Evolutionary conservation across 2,329 filamentous ascomycete genomes (phyloP).

Genomic region (Harringtonia aguacate): DNA sequence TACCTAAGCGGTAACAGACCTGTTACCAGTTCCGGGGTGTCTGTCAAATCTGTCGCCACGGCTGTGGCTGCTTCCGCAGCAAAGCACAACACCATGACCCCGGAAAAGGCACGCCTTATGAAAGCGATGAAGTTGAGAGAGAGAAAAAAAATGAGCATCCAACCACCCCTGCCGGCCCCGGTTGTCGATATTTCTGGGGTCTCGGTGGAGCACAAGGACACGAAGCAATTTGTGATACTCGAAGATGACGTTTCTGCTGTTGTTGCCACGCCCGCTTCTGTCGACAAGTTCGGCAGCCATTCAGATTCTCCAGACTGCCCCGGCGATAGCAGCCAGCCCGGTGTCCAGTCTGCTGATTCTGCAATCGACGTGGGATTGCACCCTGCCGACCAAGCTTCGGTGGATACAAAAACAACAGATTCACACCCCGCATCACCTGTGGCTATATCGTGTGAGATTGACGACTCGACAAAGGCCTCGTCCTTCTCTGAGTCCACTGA

Average conservation of each 20-base stretch:
- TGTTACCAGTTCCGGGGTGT: slow-evolving; percentile 33
- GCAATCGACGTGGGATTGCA: slow-evolving; percentile 41
- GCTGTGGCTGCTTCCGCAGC: slow-evolving; percentile 26
- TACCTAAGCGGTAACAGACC: slow-evolving; percentile 26
- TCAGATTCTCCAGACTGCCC: too few species aligned
- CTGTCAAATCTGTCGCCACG: slow-evolving; percentile 27
- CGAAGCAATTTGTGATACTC: too few species aligned
- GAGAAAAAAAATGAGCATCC: slow-evolving; percentile 42
- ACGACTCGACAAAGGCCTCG: slow-evolving; percentile 51
- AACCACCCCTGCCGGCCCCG: slow-evolving; percentile 16
- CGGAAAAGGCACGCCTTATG: slow-evolving; percentile 86
- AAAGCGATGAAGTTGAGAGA: slow-evolving; percentile 85
- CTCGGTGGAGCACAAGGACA: too few species aligned
- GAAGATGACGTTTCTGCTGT: too few species aligned
- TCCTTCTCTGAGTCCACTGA: slow-evolving; percentile 54
- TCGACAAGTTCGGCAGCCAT: too few species aligned
- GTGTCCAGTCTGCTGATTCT: slow-evolving; percentile 30
- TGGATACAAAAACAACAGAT: slow-evolving; percentile 36
- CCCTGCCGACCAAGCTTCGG: slow-evolving; percentile 34
- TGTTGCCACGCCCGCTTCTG: too few species aligned
- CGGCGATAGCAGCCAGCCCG: not conserved
- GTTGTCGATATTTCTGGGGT: slow-evolving; percentile 16
- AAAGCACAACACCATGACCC: slow-evolving; percentile 52
- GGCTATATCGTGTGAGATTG: slow-evolving; percentile 41
- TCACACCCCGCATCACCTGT: slow-evolving; percentile 48